Conservation (phyloP, 768 basidiomycete genomes). For the Serendipita sp. region DNA sequence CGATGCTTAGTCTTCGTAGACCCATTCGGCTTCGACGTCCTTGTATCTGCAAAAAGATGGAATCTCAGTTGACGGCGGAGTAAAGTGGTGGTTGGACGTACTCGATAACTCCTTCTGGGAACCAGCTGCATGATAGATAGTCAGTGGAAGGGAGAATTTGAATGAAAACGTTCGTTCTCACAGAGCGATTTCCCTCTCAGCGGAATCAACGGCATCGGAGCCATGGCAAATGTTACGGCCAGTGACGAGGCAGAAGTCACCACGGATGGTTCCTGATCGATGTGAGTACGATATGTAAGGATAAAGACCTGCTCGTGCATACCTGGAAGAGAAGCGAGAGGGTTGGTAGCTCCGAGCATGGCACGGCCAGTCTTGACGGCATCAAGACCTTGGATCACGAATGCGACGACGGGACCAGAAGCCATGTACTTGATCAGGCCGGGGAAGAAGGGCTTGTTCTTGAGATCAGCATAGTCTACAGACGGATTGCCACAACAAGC, state of each 20-base stretch:
- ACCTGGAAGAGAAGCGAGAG: conserved; percentile 78
- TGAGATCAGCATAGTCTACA: conserved; percentile 90
- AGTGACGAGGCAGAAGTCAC: conserved; percentile 85
- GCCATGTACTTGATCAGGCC: conserved; percentile 94
- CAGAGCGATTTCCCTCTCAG: conserved; percentile 91
- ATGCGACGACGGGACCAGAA: conserved; percentile 86
- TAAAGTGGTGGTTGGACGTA: conserved; percentile 17
- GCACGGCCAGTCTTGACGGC: conserved; percentile 89
- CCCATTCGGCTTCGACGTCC: conserved; percentile 48
- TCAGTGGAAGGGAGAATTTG: background rate
- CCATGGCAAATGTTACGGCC: conserved; percentile 93
- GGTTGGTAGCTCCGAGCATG: conserved; percentile 97
- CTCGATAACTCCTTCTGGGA: conserved; percentile 71
- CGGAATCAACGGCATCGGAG: conserved; percentile 75
- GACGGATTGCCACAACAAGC: background rate
- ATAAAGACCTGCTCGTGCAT: conserved; percentile 15
- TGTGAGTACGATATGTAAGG: background rate
- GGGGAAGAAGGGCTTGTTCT: conserved; percentile 89
- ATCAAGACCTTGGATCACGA: conserved; percentile 91
- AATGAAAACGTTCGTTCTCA: conserved; percentile 25
- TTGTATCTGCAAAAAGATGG: conserved; percentile 22
- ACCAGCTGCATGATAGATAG: conserved; percentile 44
- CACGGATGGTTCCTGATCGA: conserved; percentile 74
- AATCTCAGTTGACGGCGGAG: background rate
- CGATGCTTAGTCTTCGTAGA: conserved; percentile 44